Evolutionary conservation across 345 rosid genomes (phyloP), one percentile per base, ranked within the genome.

Genomic region (Melaleuca alternifolia): DNA sequence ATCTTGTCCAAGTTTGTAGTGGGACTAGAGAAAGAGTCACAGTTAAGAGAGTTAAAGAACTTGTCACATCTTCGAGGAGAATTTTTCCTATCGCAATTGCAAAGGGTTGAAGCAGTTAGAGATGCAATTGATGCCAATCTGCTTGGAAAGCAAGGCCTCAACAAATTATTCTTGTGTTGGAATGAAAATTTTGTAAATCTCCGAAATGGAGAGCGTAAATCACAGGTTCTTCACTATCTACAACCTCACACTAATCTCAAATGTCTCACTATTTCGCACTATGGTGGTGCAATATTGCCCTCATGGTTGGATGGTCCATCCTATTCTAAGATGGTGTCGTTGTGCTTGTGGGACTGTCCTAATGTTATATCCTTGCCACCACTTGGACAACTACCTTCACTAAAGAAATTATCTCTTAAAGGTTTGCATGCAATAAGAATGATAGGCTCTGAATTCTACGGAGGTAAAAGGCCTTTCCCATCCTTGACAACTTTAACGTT

Each of bases 341-440:
- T 57, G 0, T 57, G 15, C 30, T 26, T 57, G 7, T 0, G 0
- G 1, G 65, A 7, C 0, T 57, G 65, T 57, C 7, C 65, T 10
- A 26, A 26, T 26, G 65, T 57, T 26, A 57, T 5, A 26, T 57
- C 30, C 2, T 15, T 57, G 4, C 65, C 65, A 0, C 30, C 3
- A 3, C 30, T 57, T 26, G 65, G 65, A 57, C 65, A 57, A 11
- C 62, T 57, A 57, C 62, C 30, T 26, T 5, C 30, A 2, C 0
- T 57, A 0, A 24, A 57, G 2, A 28, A 57, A 26, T 57, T 57
- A 5, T 57, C 62, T 57, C 62, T 57, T 57, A 28, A 57, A 24
- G 62, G 62, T 57, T 28, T 57, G 26, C 62, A 57, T 0, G 0
- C 62, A 56, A 0, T 56, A 11, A 24, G 13, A 56, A 56, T 24